Percentiles rank a stretch among this genome's conserved stretches.
Evolutionary conservation across 305 asterid genomes (phyloP).

Genomic region (Plantago coronopus): DNA sequence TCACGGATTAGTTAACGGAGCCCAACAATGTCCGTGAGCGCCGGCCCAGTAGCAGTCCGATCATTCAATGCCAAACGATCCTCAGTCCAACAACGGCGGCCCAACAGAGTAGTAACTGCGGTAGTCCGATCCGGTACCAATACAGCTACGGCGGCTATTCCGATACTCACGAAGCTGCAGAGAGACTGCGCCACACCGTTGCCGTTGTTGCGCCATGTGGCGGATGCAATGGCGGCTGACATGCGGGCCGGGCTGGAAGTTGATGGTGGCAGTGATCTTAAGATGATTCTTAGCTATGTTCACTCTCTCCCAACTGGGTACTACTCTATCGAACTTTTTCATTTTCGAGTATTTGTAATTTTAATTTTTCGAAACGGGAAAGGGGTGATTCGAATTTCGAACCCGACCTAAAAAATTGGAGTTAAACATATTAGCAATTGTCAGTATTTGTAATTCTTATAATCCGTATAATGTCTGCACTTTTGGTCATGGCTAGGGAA

Average conservation of each 20-base stretch:
- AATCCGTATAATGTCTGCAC: no score
- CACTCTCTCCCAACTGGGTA: conserved; percentile 80
- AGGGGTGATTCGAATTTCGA: no score
- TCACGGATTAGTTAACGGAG: not conserved
- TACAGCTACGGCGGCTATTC: conserved; percentile 30
- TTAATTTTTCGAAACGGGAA: no score
- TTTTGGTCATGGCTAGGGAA: no score
- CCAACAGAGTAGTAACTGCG: conserved; percentile 29
- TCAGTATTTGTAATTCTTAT: no score
- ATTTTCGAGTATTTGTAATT: no score
- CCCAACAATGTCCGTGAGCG: conserved; percentile 44
- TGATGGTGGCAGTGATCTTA: conserved; percentile 64
- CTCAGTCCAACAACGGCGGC: conserved; percentile 23
- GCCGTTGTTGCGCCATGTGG: conserved; percentile 68
- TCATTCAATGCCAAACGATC: conserved; percentile 35
- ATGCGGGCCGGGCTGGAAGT: conserved; percentile 66
- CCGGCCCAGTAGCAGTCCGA: conserved; percentile 38
- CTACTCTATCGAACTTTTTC: no score
- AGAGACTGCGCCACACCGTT: conserved; percentile 67
- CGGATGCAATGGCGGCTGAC: conserved; percentile 64
- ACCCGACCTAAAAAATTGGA: no score
- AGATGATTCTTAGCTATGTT: conserved; percentile 76
- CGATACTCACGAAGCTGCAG: conserved; percentile 55
- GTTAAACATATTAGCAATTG: no score
- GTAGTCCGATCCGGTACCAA: conserved; percentile 36